Conservation (phyloP, 2,329 filamentous ascomycete species). For the Paramyrothecium roridum region DNA sequence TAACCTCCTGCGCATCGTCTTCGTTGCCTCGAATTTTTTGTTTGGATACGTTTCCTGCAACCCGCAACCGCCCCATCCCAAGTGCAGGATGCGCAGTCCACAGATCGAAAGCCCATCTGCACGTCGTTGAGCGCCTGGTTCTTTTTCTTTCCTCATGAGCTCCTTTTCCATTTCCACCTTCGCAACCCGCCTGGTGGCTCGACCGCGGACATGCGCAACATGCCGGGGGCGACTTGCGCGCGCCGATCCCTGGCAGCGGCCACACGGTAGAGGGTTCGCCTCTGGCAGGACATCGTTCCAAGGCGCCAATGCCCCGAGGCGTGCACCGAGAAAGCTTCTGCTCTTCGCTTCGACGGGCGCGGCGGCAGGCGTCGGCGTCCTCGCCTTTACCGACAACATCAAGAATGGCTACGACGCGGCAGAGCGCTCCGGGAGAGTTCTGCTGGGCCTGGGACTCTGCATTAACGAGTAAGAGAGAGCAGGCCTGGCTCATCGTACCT, state of each 20-base stretch:
- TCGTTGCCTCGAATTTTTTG: background rate
- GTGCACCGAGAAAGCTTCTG: conserved; percentile 25
- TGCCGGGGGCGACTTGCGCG: conserved; percentile 38
- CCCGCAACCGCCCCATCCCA: no score
- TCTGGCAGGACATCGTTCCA: conserved; percentile 20
- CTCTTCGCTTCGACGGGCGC: conserved; percentile 49
- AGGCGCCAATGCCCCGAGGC: conserved; percentile 2
- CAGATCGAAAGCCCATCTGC: background rate
- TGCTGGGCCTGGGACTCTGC: conserved; percentile 69
- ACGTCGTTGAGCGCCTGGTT: conserved; percentile 8
- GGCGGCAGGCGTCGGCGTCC: conserved; percentile 42
- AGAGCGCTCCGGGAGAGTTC: conserved; percentile 77
- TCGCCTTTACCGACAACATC: conserved; percentile 65
- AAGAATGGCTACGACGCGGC: conserved; percentile 72
- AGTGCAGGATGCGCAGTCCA: background rate
- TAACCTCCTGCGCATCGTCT: background rate
- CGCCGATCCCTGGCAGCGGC: conserved; percentile 21
- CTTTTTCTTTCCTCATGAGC: conserved; percentile 41
- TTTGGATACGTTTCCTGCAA: no score
- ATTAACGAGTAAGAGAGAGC: conserved; percentile 72
- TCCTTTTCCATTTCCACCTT: conserved; percentile 32
- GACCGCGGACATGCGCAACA: conserved; percentile 43
- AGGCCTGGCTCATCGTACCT: background rate
- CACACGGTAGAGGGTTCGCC: conserved; percentile 23
- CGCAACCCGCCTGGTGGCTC: conserved; percentile 33